A percentile compares a stretch with the other conserved stretches of the same genome.
Evolutionary conservation across 768 basidiomycete species (phyloP).

Genomic region (Lactarius sanguifluus): DNA sequence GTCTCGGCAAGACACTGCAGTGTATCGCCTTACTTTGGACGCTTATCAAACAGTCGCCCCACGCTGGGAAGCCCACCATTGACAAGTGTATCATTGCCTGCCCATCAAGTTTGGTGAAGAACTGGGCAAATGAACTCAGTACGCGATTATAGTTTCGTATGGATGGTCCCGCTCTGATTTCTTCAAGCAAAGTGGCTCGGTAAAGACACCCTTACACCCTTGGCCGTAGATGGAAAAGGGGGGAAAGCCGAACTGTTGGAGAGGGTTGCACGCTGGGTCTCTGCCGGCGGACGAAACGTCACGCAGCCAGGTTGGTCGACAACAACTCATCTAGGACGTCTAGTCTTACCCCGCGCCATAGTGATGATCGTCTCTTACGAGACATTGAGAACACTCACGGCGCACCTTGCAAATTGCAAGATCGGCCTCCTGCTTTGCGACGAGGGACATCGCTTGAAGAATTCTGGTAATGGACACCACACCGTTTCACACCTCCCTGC

Average conservation of each 20-base stretch:
- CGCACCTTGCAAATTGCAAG: constrained; percentile 70
- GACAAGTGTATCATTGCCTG: constrained; percentile 98
- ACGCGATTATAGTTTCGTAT: constrained; percentile 31
- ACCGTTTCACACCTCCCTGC: constrained; percentile 5
- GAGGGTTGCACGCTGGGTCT: constrained; percentile 86
- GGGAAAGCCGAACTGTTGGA: constrained; percentile 77
- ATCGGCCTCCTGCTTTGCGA: constrained; percentile 95
- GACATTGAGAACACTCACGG: constrained; percentile 79
- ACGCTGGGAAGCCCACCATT: constrained; percentile 79
- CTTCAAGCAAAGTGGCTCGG: constrained; percentile 94
- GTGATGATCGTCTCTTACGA: constrained; percentile 99
- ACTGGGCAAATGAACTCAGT: constrained; percentile 98
- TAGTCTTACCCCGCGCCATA: constrained; percentile 34
- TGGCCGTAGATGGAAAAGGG: constrained; percentile 92
- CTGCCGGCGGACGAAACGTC: constrained; percentile 84
- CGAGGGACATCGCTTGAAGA: constrained; percentile 96
- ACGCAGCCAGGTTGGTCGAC: constrained; percentile 75
- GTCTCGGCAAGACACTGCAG: constrained; percentile 94
- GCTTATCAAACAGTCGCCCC: constrained; percentile 90
- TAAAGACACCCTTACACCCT: constrained; percentile 70
- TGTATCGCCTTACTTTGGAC: constrained; percentile 97
- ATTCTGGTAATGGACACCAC: constrained; percentile 63
- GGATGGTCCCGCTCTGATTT: constrained; percentile 10
- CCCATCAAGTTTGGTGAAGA: constrained; percentile 94
- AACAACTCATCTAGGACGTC: not conserved